Evolutionary conservation across 2,329 filamentous ascomycete species (phyloP).

Genomic region (Penicillium sp.): DNA sequence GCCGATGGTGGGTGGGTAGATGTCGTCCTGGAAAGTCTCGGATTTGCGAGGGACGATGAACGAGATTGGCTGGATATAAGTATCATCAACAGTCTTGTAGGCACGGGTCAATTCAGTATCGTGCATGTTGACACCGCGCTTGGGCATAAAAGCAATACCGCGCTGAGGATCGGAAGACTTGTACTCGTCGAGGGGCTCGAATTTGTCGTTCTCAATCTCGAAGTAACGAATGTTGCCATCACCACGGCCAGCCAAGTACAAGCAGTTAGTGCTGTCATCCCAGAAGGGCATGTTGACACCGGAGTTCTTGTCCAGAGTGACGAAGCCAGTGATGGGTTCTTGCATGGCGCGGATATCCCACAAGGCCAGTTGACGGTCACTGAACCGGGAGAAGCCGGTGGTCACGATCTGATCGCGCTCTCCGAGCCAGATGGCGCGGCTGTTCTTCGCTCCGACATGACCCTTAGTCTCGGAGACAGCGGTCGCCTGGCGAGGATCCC

Average conservation of each 20-base stretch:
- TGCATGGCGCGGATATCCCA: constrained; percentile 85
- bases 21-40: constrained; percentile 95
- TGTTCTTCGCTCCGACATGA: constrained; percentile 95
- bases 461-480: constrained; percentile 79
- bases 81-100: constrained; percentile 96
- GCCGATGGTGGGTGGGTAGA: constrained; percentile 86
- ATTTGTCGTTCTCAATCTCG: constrained; percentile 98
- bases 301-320: constrained; percentile 89
- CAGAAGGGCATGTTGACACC: constrained; percentile 99
- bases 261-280: constrained; percentile 93
- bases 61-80: constrained; percentile 93
- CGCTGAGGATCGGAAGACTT: constrained; percentile 95
- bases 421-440: constrained; percentile 93
- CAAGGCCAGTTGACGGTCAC: constrained; percentile 90
- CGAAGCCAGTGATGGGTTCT: constrained; percentile 88
- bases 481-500: constrained; percentile 93
- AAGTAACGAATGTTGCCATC: constrained; percentile 99
- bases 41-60: constrained; percentile 95
- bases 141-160: constrained; percentile 90
- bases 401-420: constrained; percentile 96
- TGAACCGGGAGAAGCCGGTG: constrained; percentile 98
- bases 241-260: constrained; percentile 96
- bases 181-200: constrained; percentile 95
- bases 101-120: constrained; percentile 95
- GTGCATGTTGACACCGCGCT: constrained; percentile 93